Evolutionary conservation across 495 filamentous ascomycete species (phyloP).

Genomic region (Penicillium tannophilum): DNA sequence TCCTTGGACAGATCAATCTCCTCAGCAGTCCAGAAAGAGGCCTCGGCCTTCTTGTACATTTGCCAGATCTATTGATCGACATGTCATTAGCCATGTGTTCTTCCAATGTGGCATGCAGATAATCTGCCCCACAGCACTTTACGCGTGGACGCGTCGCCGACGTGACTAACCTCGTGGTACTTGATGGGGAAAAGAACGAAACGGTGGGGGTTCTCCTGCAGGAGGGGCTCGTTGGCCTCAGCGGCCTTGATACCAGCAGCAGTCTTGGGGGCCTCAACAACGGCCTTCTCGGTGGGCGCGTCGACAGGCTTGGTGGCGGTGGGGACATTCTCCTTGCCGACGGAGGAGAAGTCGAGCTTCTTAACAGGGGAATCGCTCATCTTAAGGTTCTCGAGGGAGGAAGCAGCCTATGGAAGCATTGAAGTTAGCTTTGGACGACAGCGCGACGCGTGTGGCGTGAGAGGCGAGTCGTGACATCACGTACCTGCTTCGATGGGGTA

Average conservation of each 20-base stretch:
- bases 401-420: conserved; percentile 64
- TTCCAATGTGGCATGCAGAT: conserved; percentile 10
- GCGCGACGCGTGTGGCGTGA: conserved; percentile 39
- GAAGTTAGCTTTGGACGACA: conserved; percentile 27
- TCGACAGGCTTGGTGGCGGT: conserved; percentile 54
- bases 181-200: conserved; percentile 99
- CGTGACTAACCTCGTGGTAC: conserved; percentile 92
- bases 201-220: conserved; percentile 93
- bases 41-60: conserved; percentile 99
- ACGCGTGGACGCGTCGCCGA: conserved; percentile 64
- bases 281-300: conserved; percentile 51
- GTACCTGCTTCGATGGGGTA: conserved; percentile 88
- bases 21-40: conserved; percentile 99
- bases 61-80: conserved; percentile 81
- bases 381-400: conserved; percentile 82
- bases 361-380: conserved; percentile 88
- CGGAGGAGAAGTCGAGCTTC: conserved; percentile 76
- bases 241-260: conserved; percentile 66
- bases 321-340: conserved; percentile 82
- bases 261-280: conserved; percentile 47
- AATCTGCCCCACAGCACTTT: conserved; percentile 52
- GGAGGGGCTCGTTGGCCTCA: conserved; percentile 84
- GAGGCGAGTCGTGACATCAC: conserved; percentile 45
- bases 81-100: conserved; percentile 25
- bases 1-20: conserved; percentile 99